Evolutionary conservation across 2,329 filamentous ascomycete genomes (phyloP), one percentile per base, ranked within the genome.

Genomic region (Cercospora citrullina): DNA sequence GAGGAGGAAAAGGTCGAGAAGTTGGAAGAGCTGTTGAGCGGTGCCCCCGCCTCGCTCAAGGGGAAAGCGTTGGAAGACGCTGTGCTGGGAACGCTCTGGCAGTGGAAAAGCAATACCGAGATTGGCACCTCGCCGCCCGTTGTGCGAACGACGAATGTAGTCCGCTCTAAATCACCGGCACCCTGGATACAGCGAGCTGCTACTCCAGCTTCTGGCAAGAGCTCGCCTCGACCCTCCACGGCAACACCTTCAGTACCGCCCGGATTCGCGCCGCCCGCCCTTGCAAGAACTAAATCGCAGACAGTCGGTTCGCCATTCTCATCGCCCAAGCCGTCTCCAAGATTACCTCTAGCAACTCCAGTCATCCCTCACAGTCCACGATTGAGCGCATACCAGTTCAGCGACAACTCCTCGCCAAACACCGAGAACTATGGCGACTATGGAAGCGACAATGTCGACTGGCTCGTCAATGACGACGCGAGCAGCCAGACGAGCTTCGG

Each of bases 361-460:
- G 87, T 87, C 62, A 97, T 98, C 74, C 95, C 95, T 4, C 93
- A 98, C 80, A 97, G 94, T 75, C 95, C 95, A 45, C 96, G 87
- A 77, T 82, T 98, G 71, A 97, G 96, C 81, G 93, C 94, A 64
- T 99, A 98, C 81, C 93, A 97, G 80, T 97, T 97, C 81, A 94
- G 89, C 76, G 93, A 97, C 75, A 64, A 64, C 36, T 86, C 89
- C 21, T 92, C 89, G 60, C 91, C 92, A 6, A 89, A 91, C 18
- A 89, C 90, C 55, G 94, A 98, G 76, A 91, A 92, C 68, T 94
- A 96, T 77, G 93, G 93, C 66, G 93, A 98, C 75, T 91, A 93
- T 76, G 94, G 94, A 73, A 92, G 90, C 71, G 94, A 98, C 79
- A 97, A 95, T 74, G 93, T 99, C 63, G 94, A 98, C 80, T 98